A percentile compares a stretch with the other conserved stretches of the same genome.
Evolutionary conservation across 805 yeast genomes (phyloP).

Genomic region (Crinitomyces ghanaensis): DNA sequence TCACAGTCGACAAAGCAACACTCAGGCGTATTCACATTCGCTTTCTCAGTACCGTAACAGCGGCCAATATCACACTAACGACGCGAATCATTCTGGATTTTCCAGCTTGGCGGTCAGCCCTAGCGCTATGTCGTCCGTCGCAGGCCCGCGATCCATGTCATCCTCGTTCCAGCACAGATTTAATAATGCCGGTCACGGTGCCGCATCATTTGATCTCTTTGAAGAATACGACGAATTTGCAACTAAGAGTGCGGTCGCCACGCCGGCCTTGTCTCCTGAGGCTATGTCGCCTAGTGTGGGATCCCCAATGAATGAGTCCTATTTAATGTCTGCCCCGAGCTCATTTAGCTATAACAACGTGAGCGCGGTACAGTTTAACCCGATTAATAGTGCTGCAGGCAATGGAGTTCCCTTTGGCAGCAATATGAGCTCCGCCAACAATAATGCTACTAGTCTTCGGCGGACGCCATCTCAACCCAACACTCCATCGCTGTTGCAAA

Average conservation of each 20-base stretch:
- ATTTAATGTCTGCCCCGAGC: slow-evolving; percentile 1
- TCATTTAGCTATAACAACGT: too few species aligned
- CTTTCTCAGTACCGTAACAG: too few species aligned
- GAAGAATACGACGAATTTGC: slow-evolving; percentile 8
- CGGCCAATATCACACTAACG: too few species aligned
- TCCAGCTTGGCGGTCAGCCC: slow-evolving; percentile 9
- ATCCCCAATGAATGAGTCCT: slow-evolving; percentile 4
- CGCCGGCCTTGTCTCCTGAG: slow-evolving; percentile 14
- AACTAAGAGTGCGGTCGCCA: slow-evolving; percentile 6
- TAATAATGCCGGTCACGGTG: slow-evolving; percentile 40
- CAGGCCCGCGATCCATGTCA: too few species aligned
- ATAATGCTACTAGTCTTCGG: too few species aligned
- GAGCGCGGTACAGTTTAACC: too few species aligned
- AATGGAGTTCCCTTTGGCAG: too few species aligned
- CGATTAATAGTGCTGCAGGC: too few species aligned
- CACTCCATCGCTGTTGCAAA: slow-evolving; percentile 13
- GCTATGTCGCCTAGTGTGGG: slow-evolving; percentile 10
- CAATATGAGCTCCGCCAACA: too few species aligned
- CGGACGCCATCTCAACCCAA: slow-evolving; percentile 12
- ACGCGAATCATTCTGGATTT: too few species aligned
- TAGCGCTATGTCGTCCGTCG: slow-evolving; percentile 8
- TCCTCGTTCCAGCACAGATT: slow-evolving; percentile 1
- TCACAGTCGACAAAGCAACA: too few species aligned
- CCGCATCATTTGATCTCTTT: slow-evolving; percentile 15
- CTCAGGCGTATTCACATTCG: too few species aligned